Conservation (phyloP, 305 asterid genomes). For the Rubia occidens region DNA sequence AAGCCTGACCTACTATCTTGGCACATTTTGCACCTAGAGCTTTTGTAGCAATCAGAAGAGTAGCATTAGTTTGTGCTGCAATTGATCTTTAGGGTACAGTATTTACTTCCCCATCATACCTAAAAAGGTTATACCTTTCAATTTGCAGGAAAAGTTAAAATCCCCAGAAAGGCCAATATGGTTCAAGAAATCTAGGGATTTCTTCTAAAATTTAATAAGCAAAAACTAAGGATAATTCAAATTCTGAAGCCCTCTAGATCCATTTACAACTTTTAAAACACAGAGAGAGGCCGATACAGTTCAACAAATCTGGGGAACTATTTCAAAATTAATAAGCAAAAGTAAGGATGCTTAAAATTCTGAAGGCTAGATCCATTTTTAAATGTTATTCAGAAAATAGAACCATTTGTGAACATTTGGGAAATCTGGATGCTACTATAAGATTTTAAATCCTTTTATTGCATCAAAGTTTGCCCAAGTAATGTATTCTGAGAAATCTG, state of each 20-base stretch:
- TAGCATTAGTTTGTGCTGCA: neutral
- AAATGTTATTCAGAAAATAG: neutral
- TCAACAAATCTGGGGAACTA: neutral
- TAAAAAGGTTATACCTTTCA: neutral
- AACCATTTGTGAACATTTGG: neutral
- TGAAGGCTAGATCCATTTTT: neutral
- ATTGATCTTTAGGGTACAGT: neutral
- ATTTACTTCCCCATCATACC: neutral
- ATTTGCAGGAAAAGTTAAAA: neutral
- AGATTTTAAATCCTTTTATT: neutral
- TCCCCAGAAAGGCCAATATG: neutral
- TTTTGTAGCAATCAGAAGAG: constrained; percentile 38
- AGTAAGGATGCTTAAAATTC: constrained; percentile 1
- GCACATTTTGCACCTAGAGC: constrained; percentile 89
- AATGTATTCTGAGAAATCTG: neutral
- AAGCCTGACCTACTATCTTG: constrained; percentile 84
- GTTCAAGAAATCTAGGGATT: neutral
- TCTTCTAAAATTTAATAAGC: neutral
- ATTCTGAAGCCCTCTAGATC: neutral
- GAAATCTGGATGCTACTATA: neutral
- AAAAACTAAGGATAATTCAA: constrained; percentile 3
- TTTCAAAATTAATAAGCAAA: neutral
- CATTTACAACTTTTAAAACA: neutral
- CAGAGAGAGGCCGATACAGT: neutral
- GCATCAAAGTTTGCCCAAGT: neutral